Evolutionary conservation across 768 basidiomycete genomes (phyloP).

Genomic region (Scleroderma citrinum): DNA sequence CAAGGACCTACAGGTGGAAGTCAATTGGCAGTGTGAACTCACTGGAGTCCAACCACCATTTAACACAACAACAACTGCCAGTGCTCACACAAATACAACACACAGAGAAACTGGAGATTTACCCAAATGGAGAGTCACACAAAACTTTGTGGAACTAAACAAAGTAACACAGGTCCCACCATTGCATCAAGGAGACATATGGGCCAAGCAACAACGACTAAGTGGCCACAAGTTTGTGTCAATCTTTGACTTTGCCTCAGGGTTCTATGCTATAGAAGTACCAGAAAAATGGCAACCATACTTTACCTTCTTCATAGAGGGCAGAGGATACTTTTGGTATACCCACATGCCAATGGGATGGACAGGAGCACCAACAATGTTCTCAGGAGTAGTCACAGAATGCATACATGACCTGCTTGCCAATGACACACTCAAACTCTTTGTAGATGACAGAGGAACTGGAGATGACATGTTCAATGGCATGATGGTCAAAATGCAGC

Average conservation of each 20-base stretch:
- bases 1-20: conserved; percentile 28
- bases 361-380: conserved; percentile 17
- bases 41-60: neutral
- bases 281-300: conserved; percentile 12
- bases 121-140: conserved; percentile 1
- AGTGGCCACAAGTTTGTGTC: conserved; percentile 12
- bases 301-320: conserved; percentile 18
- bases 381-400: neutral
- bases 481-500: neutral
- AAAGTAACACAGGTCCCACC: conserved; percentile 12
- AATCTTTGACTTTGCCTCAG: conserved; percentile 18
- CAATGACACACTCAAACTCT: conserved; percentile 18
- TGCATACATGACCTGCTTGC: conserved; percentile 11
- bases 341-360: conserved; percentile 19
- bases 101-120: no score
- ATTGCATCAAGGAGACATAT: conserved; percentile 20
- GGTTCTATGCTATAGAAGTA: conserved; percentile 19
- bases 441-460: conserved; percentile 32
- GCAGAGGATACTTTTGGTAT: conserved; percentile 17
- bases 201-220: conserved; percentile 12
- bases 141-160: conserved; percentile 19
- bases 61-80: neutral
- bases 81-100: neutral
- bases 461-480: neutral
- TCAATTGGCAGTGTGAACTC: conserved; percentile 17